A percentile compares a stretch with the other conserved stretches of the same genome.
Evolutionary conservation across 352 stramenopile genomes (phyloP).

Genomic region (Phytophthora pseudosyringae): DNA sequence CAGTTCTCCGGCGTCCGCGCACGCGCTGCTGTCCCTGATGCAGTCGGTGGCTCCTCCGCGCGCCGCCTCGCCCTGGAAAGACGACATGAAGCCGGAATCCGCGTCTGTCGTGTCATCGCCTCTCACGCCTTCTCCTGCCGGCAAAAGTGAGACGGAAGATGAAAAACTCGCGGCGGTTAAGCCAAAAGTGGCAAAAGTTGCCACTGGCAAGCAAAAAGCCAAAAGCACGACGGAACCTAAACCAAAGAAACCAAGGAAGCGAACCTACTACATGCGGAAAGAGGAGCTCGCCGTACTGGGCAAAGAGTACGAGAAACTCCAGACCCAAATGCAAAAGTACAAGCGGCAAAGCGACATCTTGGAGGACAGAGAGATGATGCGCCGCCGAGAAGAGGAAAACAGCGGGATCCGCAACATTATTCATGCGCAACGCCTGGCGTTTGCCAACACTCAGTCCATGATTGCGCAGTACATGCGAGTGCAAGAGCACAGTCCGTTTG

Average conservation of each 20-base stretch:
- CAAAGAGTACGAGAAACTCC: conserved; percentile 30
- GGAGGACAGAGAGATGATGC: conserved; percentile 31
- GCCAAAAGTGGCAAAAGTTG: background rate
- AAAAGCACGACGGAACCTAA: conserved; percentile 14
- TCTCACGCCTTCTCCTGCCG: conserved; percentile 13
- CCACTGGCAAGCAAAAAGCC: conserved; percentile 2
- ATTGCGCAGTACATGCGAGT: conserved; percentile 50
- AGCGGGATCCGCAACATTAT: conserved; percentile 37
- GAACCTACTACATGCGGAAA: conserved; percentile 62
- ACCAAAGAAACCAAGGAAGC: conserved; percentile 40
- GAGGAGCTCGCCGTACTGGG: conserved; percentile 38
- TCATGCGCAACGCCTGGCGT: conserved; percentile 41
- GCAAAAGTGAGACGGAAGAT: conserved; percentile 13
- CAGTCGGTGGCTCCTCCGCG: conserved; percentile 33
- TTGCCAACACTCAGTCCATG: conserved; percentile 51
- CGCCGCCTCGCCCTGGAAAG: conserved; percentile 5
- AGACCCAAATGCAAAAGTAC: conserved; percentile 34
- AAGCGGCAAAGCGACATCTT: conserved; percentile 27
- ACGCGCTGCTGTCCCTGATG: conserved; percentile 36
- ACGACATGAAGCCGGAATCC: conserved; percentile 2
- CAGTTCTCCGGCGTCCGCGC: conserved; percentile 29
- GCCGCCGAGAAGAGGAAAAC: conserved; percentile 31
- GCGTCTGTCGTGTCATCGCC: conserved; percentile 5
- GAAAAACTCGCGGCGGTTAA: background rate
- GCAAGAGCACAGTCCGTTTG: conserved; percentile 44